Evolutionary conservation across 2,329 filamentous ascomycete species (phyloP), one percentile per base, ranked within the genome.

Genomic region (Microdochium trichocladiopsis): DNA sequence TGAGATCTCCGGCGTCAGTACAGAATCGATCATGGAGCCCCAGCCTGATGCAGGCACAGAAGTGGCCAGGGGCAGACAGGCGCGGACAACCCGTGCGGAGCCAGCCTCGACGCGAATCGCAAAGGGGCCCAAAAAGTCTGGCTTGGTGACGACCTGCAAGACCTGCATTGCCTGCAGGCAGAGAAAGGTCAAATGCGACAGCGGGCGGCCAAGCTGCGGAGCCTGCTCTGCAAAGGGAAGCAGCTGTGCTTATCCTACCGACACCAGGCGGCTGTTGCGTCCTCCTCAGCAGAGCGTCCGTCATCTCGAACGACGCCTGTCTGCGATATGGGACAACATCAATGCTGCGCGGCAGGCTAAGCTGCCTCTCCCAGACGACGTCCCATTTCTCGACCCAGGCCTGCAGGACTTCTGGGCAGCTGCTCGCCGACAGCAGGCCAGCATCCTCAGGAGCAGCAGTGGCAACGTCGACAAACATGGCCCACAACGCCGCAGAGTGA

Each of bases 131-230:
- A 25, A 25, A 5, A 51, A 47, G n/a, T 47, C 25, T 16, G 47
- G 51, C 28, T n/a, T 23, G 33, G 10, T 37, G 25, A 18, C 41
- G 25, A 53, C 24, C 24, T 67, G 65, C 61, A 67, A 67, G 58
- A 69, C 66, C 21, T 69, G 66, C 58, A 64, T 62, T 25, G 61
- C 61, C 28, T 69, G 66, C 52, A 66, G 66, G 41, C 63, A 65
- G 57, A 68, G 66, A 53, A 69, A 69, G 54, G 63, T 69, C 51
- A 63, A 64, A 52, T 69, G 66, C 58, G 64, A 67, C 53, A 66
- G 66, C 47, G 54, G 55, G 24, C 63, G 64, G 47, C 66, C 66
- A 1, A 61, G 65, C 24, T 69, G 66, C 48, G 52, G 57, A 8
- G 65, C 65, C 41, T 69, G 66, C 54, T 60, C 53, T 41, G 58